Conservation (phyloP, 2,329 filamentous ascomycete genomes). For the Fusarium irregulare region DNA sequence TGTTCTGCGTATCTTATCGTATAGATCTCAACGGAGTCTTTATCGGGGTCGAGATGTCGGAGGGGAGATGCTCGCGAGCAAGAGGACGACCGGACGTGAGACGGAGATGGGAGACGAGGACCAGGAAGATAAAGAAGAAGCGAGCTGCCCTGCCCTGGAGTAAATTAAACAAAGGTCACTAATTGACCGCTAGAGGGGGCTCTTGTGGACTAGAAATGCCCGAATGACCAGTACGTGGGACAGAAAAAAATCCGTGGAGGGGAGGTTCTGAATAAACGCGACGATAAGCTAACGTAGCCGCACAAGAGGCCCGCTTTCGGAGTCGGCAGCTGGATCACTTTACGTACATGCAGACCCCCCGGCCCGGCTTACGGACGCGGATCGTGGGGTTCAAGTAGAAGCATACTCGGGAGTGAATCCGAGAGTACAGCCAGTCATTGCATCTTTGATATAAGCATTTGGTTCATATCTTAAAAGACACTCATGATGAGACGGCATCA, state of each 20-base stretch:
- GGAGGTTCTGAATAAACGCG: slow-evolving; percentile 36
- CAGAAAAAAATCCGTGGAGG: slow-evolving; percentile 36
- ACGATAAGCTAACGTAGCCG: slow-evolving; percentile 47
- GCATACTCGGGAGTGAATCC: slow-evolving; percentile 28
- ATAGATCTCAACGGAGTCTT: slow-evolving; percentile 8
- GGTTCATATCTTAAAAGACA: fast-evolving
- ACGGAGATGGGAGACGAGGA: neutral
- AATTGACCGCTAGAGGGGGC: slow-evolving; percentile 27
- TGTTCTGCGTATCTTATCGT: slow-evolving; percentile 47
- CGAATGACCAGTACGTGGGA: slow-evolving; percentile 36
- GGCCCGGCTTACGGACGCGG: slow-evolving; percentile 22
- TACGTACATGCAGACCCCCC: slow-evolving; percentile 25
- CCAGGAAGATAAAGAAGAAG: neutral
- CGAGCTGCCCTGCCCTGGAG: neutral
- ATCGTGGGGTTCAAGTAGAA: slow-evolving; percentile 32
- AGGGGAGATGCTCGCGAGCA: slow-evolving; percentile 7
- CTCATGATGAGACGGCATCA: neutral
- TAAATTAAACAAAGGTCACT: slow-evolving; percentile 1
- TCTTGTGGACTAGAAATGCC: slow-evolving; percentile 32
- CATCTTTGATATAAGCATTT: neutral
- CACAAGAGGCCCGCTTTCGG: slow-evolving; percentile 47
- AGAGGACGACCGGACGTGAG: slow-evolving; percentile 7
- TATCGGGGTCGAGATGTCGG: slow-evolving; percentile 21
- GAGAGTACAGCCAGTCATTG: neutral
- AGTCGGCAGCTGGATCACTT: slow-evolving; percentile 38